Conservation (phyloP, 306 rosid genomes). For the Lathyrus sativus region DNA sequence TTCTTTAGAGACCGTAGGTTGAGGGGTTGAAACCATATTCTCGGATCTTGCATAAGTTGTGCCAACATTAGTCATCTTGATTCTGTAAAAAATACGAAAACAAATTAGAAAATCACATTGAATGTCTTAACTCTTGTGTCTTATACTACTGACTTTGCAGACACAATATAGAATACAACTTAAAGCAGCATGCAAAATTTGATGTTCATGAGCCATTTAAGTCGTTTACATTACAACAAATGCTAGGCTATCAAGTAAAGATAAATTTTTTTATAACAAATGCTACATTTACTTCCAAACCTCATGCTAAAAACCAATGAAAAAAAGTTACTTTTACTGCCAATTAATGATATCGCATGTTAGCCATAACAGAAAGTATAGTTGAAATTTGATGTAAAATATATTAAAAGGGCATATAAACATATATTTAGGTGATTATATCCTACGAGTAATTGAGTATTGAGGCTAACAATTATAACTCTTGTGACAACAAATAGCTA, state of each 20-base stretch:
- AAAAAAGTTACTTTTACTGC: too few relatives aligned
- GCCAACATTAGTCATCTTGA: too few relatives aligned
- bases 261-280: too few relatives aligned
- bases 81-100: too few relatives aligned
- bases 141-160: slow-evolving; percentile 5
- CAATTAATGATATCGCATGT: too few relatives aligned
- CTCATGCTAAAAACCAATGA: too few relatives aligned
- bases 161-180: slow-evolving; percentile 6
- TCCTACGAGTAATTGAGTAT: not conserved
- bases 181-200: slow-evolving; percentile 18
- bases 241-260: too few relatives aligned
- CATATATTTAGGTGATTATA: not conserved
- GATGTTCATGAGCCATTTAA: not conserved
- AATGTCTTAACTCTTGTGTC: not conserved
- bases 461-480: slow-evolving; percentile 7
- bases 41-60: too few relatives aligned
- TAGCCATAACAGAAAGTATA: slow-evolving; percentile 1
- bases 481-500: slow-evolving; percentile 7
- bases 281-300: too few relatives aligned
- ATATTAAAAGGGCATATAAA: slow-evolving; percentile 6
- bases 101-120: slow-evolving; percentile 1
- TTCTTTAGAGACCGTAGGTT: too few relatives aligned
- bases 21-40: too few relatives aligned
- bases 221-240: not conserved
- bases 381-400: slow-evolving; percentile 26